Conservation (phyloP, 768 basidiomycete genomes). For the Pleurotus cornucopiae region DNA sequence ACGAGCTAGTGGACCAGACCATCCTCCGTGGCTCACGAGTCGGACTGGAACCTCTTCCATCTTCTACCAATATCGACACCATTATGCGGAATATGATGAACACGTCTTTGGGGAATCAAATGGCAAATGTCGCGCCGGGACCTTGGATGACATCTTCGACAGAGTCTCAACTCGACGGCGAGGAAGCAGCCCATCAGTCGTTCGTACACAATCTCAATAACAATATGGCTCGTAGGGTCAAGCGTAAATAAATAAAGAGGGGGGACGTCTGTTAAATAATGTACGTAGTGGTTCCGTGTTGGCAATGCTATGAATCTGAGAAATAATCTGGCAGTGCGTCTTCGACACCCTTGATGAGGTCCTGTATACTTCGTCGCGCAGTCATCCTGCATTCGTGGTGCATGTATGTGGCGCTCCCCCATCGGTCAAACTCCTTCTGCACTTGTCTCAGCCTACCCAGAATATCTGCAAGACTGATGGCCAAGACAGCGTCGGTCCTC, state of each 20-base stretch:
- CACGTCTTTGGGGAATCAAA: conserved; percentile 9
- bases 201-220: no score
- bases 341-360: conserved; percentile 52
- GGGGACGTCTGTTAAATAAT: background rate
- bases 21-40: conserved; percentile 42
- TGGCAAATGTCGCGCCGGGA: conserved; percentile 23
- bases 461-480: conserved; percentile 61
- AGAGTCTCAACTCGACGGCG: conserved; percentile 9
- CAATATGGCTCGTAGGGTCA: conserved; percentile 17
- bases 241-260: conserved; percentile 9
- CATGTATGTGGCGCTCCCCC: conserved; percentile 76
- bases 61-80: conserved; percentile 41
- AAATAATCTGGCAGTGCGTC: conserved; percentile 65
- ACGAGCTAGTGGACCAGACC: conserved; percentile 45
- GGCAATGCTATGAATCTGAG: conserved; percentile 21
- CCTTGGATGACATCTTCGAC: conserved; percentile 29
- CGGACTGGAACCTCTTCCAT: conserved; percentile 36
- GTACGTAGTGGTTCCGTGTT: background rate
- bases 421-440: conserved; percentile 64
- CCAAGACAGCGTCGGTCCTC: conserved; percentile 49
- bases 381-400: conserved; percentile 65
- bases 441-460: conserved; percentile 60
- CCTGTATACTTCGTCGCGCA: conserved; percentile 53
- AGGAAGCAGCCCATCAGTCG: background rate
- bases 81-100: conserved; percentile 55